A percentile compares a stretch with the other conserved stretches of the same genome.
Evolutionary conservation across 2,329 filamentous ascomycete species (phyloP).

Genomic region (Fusarium newnesense): DNA sequence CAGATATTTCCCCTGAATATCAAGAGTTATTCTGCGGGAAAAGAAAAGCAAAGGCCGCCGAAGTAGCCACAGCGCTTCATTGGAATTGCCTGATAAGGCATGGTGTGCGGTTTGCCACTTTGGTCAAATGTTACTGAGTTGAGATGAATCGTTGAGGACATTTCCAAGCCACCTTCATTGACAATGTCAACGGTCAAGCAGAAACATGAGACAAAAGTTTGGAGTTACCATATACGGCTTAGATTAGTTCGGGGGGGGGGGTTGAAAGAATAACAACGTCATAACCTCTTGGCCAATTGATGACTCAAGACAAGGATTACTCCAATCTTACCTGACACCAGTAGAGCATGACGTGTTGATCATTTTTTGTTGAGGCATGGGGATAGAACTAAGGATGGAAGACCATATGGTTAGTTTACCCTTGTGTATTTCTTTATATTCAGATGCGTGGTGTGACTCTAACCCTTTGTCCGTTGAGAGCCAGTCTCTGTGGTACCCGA

Average conservation of each 20-base stretch:
- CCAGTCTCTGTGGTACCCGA: neutral
- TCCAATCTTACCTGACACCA: neutral
- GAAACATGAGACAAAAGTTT: neutral
- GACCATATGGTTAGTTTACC: fast-evolving
- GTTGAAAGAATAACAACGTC: neutral
- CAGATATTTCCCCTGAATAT: too few relatives aligned
- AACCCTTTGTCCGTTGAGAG: neutral
- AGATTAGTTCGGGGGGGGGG: neutral
- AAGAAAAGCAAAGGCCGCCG: neutral
- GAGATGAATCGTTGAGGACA: neutral
- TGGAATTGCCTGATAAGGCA: neutral
- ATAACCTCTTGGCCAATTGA: neutral
- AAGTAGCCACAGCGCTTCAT: neutral
- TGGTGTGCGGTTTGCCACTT: neutral
- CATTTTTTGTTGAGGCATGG: neutral
- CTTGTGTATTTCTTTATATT: neutral
- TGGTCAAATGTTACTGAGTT: neutral
- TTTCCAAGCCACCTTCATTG: neutral
- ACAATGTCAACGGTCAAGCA: neutral
- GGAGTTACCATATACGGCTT: neutral
- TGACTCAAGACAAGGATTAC: neutral
- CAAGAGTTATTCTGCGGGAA: neutral
- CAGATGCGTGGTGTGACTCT: neutral
- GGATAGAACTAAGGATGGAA: fast-evolving
- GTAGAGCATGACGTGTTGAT: neutral